Evolutionary conservation across 139 green algal genomes (phyloP).

Genomic region (Chlorella sp.): DNA sequence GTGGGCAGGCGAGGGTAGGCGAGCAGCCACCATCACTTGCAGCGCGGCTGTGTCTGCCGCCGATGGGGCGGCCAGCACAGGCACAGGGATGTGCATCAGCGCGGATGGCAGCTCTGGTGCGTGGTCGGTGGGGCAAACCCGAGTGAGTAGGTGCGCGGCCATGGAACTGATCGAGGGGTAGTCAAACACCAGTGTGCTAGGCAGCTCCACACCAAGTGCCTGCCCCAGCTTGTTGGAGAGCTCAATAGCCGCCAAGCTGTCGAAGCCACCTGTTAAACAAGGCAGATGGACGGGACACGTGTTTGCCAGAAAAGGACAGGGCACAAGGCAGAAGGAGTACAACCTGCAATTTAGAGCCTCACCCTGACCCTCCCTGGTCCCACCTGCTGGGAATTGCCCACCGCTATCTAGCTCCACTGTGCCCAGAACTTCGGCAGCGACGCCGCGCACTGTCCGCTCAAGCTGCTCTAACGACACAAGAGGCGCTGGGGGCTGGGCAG

Average conservation of each 20-base stretch:
- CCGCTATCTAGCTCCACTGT: background rate
- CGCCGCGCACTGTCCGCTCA: background rate
- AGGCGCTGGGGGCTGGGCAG: too few species aligned
- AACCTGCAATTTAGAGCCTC: too few species aligned
- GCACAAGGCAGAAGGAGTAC: too few species aligned
- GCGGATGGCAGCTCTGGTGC: too few species aligned
- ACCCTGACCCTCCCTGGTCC: too few species aligned
- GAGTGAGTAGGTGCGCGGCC: background rate
- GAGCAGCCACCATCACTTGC: too few species aligned
- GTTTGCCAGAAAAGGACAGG: too few species aligned
- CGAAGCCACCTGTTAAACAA: conserved; percentile 59
- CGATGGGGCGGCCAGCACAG: too few species aligned
- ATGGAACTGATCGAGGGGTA: conserved; percentile 67
- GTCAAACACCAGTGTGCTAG: conserved; percentile 78
- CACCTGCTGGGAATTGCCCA: background rate
- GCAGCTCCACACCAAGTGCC: conserved; percentile 66
- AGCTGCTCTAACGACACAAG: background rate
- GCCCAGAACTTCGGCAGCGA: background rate
- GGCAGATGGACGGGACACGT: background rate
- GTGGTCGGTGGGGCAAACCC: too few species aligned
- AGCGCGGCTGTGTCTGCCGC: too few species aligned
- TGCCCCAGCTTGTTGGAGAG: conserved; percentile 58
- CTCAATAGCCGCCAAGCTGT: conserved; percentile 81
- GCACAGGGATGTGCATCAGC: too few species aligned
- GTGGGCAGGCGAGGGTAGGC: too few species aligned